Evolutionary conservation across 1,284 basidiomycete genomes (phyloP).

Genomic region (Thelephora terrestris): DNA sequence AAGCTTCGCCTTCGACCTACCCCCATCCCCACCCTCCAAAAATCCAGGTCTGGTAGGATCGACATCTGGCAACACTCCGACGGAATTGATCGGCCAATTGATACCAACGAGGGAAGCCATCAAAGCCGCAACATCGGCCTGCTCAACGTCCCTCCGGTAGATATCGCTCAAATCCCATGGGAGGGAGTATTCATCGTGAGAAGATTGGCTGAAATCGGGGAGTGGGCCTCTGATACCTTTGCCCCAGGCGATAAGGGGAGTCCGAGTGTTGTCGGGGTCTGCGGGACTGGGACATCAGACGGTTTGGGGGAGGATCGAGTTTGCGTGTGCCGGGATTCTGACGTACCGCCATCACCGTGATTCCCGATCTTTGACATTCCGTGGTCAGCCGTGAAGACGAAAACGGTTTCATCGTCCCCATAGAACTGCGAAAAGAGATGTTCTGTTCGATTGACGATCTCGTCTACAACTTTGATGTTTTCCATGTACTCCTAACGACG

Average conservation of each 20-base stretch:
- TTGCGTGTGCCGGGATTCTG: background rate
- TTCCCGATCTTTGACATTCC: slow-evolving; percentile 88
- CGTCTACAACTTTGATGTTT: slow-evolving; percentile 77
- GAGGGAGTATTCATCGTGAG: slow-evolving; percentile 60
- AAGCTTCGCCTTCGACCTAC: slow-evolving; percentile 39
- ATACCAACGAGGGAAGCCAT: slow-evolving; percentile 69
- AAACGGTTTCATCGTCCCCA: slow-evolving; percentile 61
- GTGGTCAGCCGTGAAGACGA: slow-evolving; percentile 83
- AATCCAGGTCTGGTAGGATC: slow-evolving; percentile 49
- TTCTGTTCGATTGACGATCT: slow-evolving; percentile 65
- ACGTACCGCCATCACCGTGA: slow-evolving; percentile 76
- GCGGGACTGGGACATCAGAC: slow-evolving; percentile 2
- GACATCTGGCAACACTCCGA: slow-evolving; percentile 63
- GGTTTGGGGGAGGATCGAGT: slow-evolving; percentile 13
- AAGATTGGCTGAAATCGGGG: slow-evolving; percentile 39
- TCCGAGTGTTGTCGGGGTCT: slow-evolving; percentile 86
- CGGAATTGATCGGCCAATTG: slow-evolving; percentile 68
- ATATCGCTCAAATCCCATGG: slow-evolving; percentile 52
- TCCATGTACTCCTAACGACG: slow-evolving; percentile 67
- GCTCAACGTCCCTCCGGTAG: slow-evolving; percentile 66
- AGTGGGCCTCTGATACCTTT: slow-evolving; percentile 63
- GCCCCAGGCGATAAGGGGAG: slow-evolving; percentile 81
- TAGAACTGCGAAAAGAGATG: slow-evolving; percentile 57
- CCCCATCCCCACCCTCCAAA: slow-evolving; percentile 28
- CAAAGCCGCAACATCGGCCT: slow-evolving; percentile 76